These are phyloP conservation scores for Mallotus nudiflorus DNA, from an alignment of 345 rosid species.

Conservation along the genomic window DNA sequence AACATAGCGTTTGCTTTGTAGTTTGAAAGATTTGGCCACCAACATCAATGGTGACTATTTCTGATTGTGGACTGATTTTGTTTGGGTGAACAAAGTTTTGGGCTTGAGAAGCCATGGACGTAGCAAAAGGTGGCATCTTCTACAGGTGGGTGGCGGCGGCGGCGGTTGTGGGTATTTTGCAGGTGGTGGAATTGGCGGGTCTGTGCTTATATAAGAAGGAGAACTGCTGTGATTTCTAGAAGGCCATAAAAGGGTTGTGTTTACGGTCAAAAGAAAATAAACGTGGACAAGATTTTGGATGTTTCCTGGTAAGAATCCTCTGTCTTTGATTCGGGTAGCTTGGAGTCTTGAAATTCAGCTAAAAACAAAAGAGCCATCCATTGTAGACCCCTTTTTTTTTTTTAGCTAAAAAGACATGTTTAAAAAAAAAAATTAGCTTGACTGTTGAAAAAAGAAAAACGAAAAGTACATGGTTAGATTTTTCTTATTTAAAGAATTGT, in stretches of 20 bases:
- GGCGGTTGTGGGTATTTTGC: neutral
- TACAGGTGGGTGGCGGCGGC: neutral
- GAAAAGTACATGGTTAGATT: too few species aligned
- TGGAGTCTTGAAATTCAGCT: neutral
- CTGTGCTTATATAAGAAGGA: neutral
- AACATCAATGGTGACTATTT: slow-evolving; percentile 53
- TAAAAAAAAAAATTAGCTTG: too few species aligned
- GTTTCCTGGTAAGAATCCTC: neutral
- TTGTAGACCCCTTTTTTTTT: slow-evolving; percentile 13
- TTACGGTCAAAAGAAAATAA: neutral
- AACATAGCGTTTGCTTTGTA: slow-evolving; percentile 64
- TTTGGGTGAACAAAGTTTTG: neutral
- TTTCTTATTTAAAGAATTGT: too few species aligned
- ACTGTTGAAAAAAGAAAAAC: too few species aligned
- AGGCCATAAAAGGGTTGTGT: neutral
- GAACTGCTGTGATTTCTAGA: neutral
- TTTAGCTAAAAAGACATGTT: neutral
- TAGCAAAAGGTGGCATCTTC: slow-evolving; percentile 19
- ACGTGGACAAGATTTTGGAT: neutral
- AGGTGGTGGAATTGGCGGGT: neutral
- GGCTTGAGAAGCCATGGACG: neutral
- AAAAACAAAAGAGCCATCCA: slow-evolving; percentile 14
- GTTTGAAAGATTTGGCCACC: slow-evolving; percentile 86
- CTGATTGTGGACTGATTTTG: neutral
- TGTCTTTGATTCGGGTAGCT: neutral